phyloP scores from a whole-genome alignment of 2,329 filamentous ascomycete genomes.

The Lachnum nothofagi region DNA sequence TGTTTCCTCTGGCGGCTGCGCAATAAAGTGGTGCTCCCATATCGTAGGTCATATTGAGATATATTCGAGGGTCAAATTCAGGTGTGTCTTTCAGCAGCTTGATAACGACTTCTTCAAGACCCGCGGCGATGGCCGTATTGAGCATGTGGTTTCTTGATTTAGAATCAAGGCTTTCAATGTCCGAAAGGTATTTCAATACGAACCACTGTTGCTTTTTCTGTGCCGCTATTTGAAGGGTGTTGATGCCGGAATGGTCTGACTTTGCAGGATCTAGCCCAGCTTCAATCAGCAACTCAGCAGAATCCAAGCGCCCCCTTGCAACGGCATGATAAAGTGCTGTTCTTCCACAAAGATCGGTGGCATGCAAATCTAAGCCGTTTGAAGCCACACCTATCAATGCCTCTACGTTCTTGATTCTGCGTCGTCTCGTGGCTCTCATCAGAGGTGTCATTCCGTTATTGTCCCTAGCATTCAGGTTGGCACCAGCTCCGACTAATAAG shows the following conservation, averaged over 20 bases:
- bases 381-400: not conserved
- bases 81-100: not conserved
- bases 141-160: not conserved
- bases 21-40: not conserved
- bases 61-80: not conserved
- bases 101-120: not conserved
- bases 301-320: not conserved
- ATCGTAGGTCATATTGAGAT: not conserved
- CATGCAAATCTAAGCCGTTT: not conserved
- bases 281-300: not conserved
- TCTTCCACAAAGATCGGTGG: not conserved
- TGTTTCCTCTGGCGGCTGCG: not conserved
- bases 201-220: not conserved
- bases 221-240: not conserved
- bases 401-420: not conserved
- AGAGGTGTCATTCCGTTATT: not conserved
- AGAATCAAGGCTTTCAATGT: not conserved
- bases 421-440: not conserved
- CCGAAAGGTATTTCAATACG: not conserved
- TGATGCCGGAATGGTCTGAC: not conserved
- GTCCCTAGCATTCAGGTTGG: constrained; percentile 2
- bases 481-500: constrained; percentile 1
- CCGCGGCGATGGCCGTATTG: not conserved
- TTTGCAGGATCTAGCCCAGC: not conserved
- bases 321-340: not conserved